These are phyloP conservation scores for Bremia lactucae DNA, from an alignment of 352 stramenopile genomes.

Conservation along the genomic window DNA sequence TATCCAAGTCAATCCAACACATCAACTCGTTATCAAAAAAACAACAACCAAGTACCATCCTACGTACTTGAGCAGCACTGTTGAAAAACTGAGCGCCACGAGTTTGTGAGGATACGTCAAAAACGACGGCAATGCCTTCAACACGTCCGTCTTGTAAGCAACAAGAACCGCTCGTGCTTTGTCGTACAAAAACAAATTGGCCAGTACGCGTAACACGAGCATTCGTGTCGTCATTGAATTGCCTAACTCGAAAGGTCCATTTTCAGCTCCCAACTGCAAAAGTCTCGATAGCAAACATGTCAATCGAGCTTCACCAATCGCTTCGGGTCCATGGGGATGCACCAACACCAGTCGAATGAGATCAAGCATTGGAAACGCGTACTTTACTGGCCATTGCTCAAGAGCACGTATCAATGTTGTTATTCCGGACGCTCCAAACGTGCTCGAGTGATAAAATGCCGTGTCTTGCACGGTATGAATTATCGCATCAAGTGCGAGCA, in stretches of 20 bases:
- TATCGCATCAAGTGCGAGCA: conserved; percentile 48
- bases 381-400: conserved; percentile 47
- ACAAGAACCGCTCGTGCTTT: conserved; percentile 33
- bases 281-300: conserved; percentile 25
- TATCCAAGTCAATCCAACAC: conserved; percentile 12
- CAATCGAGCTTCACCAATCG: conserved; percentile 27
- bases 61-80: conserved; percentile 63
- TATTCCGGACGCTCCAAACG: conserved; percentile 59
- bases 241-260: conserved; percentile 7
- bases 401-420: conserved; percentile 49
- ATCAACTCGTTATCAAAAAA: conserved; percentile 1
- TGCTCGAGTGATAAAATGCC: conserved; percentile 88
- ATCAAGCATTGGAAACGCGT: conserved; percentile 88
- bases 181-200: conserved; percentile 65
- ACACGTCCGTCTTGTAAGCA: conserved; percentile 40
- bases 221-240: conserved; percentile 58
- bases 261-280: conserved; percentile 30
- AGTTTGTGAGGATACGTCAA: conserved; percentile 50
- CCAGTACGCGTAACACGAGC: conserved; percentile 60
- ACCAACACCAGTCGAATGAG: conserved; percentile 83
- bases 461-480: conserved; percentile 68
- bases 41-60: not conserved
- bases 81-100: conserved; percentile 53
- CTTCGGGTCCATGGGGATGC: conserved; percentile 70
- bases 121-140: conserved; percentile 36